phyloP scores from a whole-genome alignment of 1,139 yeast genomes.

The Protomyces inouyei region DNA sequence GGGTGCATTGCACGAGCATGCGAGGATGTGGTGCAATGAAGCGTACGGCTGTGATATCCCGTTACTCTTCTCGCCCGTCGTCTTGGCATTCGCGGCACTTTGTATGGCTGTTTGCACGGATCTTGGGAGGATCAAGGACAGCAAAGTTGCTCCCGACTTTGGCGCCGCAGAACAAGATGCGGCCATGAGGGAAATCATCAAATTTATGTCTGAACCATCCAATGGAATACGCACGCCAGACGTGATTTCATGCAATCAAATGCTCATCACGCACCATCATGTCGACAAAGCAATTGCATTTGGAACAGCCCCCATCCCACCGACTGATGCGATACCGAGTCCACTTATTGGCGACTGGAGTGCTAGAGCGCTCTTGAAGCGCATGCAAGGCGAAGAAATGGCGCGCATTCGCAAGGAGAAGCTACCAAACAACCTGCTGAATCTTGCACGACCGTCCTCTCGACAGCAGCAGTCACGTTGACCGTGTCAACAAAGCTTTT shows the following conservation, averaged over 20 bases:
- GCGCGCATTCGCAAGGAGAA: background rate
- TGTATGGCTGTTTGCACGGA: slow-evolving; percentile 35
- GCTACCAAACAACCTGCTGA: background rate
- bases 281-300: background rate
- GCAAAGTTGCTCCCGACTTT: background rate
- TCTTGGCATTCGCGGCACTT: slow-evolving; percentile 78
- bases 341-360: background rate
- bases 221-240: background rate
- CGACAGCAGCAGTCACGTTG: background rate
- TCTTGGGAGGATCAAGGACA: background rate
- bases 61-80: slow-evolving; percentile 79
- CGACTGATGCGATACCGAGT: background rate
- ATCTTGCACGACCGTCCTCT: background rate
- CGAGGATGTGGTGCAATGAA: slow-evolving; percentile 85
- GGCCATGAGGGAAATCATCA: background rate
- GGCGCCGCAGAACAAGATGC: background rate
- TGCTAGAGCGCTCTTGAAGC: background rate
- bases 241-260: background rate
- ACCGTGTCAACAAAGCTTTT: no score
- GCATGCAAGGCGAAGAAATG: background rate
- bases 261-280: background rate
- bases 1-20: background rate
- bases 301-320: background rate
- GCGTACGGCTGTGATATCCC: slow-evolving; percentile 83
- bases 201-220: background rate